phyloP scores from a whole-genome alignment of 345 rosid species.

The Sisymbrium altissimum region DNA sequence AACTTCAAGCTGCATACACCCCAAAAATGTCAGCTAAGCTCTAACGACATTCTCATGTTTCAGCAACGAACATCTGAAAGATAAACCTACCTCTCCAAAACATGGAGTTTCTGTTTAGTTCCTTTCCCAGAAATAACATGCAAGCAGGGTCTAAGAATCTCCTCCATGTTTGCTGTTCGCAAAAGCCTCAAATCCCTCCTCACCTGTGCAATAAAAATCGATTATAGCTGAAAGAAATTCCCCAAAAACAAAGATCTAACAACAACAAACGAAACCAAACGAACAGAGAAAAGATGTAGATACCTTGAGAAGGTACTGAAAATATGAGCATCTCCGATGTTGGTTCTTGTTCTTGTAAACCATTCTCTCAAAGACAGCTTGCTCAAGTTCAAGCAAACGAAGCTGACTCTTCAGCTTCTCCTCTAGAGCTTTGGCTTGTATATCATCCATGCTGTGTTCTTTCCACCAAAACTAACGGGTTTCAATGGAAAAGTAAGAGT shows the following conservation, averaged over 20 bases:
- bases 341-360: conserved; percentile 93
- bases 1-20: conserved; percentile 60
- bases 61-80: background rate
- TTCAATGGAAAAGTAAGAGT: background rate
- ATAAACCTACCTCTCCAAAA: conserved; percentile 65
- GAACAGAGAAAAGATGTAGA: background rate
- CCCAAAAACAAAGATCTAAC: background rate
- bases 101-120: conserved; percentile 66
- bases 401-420: conserved; percentile 55
- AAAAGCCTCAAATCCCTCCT: conserved; percentile 83
- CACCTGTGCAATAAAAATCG: conserved; percentile 43
- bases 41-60: background rate
- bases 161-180: conserved; percentile 60
- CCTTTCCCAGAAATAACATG: conserved; percentile 53
- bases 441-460: conserved; percentile 20
- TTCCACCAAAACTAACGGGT: background rate
- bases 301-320: conserved; percentile 86
- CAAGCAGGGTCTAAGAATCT: conserved; percentile 61
- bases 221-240: background rate
- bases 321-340: conserved; percentile 83
- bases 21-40: background rate
- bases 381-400: conserved; percentile 54
- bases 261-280: background rate
- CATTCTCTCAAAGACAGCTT: conserved; percentile 66
- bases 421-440: conserved; percentile 34